These are phyloP conservation scores for Phialocephala subalpina DNA, from an alignment of 2,329 filamentous ascomycete genomes.

Conservation along the genomic window DNA sequence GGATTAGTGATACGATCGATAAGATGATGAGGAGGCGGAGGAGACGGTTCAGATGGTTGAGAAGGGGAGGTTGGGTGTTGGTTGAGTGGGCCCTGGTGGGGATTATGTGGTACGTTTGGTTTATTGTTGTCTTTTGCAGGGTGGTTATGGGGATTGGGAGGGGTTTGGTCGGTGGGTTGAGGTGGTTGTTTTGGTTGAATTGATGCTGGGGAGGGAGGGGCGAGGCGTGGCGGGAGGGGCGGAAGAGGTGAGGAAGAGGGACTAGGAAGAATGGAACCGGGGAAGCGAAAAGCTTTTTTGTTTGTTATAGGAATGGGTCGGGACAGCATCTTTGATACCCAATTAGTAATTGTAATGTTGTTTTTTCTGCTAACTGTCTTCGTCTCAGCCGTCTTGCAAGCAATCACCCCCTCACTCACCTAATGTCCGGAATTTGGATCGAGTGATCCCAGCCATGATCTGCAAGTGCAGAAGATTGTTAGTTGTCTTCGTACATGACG, in stretches of 20 bases:
- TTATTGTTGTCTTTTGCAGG: conserved; percentile 81
- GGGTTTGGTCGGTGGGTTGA: conserved; percentile 65
- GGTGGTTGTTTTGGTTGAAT: conserved; percentile 83
- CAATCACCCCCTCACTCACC: not conserved
- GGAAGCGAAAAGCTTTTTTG: not conserved
- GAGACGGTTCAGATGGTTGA: conserved; percentile 74
- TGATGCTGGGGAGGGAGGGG: no score
- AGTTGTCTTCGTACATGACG: not conserved
- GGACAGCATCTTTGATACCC: conserved; percentile 12
- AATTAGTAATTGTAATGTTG: conserved; percentile 12
- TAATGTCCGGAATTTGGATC: not conserved
- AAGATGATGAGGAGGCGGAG: conserved; percentile 76
- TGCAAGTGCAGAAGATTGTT: not conserved
- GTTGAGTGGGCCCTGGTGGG: conserved; percentile 90
- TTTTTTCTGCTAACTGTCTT: no score
- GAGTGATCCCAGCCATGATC: not conserved
- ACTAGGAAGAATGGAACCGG: not conserved
- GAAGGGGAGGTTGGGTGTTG: conserved; percentile 78
- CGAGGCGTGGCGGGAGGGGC: no score
- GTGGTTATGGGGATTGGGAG: conserved; percentile 69
- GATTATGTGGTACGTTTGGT: conserved; percentile 95
- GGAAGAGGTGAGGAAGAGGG: no score
- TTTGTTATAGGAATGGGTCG: not conserved
- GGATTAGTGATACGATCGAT: conserved; percentile 80
- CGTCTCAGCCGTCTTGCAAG: no score